Evolutionary conservation across 305 asterid species (phyloP).

Genomic region (Solanum aculeatissimum): DNA sequence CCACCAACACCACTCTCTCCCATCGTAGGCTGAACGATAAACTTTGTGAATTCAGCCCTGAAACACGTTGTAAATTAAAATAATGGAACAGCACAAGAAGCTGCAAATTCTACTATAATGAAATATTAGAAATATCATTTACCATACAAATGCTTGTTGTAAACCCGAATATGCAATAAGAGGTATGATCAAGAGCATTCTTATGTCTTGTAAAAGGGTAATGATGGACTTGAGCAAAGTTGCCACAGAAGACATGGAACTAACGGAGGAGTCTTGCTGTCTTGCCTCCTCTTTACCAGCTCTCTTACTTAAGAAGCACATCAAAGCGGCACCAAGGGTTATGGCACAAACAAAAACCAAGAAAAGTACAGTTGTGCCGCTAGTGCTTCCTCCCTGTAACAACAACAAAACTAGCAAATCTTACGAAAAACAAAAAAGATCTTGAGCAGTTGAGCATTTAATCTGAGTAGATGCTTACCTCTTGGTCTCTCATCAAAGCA

Average conservation of each 20-base stretch:
- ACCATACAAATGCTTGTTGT: conserved; percentile 94
- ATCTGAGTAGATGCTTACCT: conserved; percentile 28
- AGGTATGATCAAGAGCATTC: conserved; percentile 78
- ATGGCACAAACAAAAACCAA: conserved; percentile 61
- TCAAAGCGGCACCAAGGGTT: conserved; percentile 65
- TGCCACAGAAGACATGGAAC: conserved; percentile 42
- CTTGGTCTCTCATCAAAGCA: conserved; percentile 55
- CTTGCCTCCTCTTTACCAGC: conserved; percentile 41
- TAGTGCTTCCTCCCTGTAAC: conserved; percentile 74
- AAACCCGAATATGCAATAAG: conserved; percentile 85
- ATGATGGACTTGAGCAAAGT: conserved; percentile 43
- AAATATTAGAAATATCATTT: neutral
- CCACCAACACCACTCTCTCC: conserved; percentile 95
- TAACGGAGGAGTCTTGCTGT: conserved; percentile 24
- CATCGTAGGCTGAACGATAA: conserved; percentile 61
- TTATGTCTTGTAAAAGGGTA: conserved; percentile 46
- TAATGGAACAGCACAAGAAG: neutral
- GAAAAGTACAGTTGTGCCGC: conserved; percentile 71
- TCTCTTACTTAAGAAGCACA: conserved; percentile 81
- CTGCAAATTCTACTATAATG: neutral
- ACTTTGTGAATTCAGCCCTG: conserved; percentile 92
- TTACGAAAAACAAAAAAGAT: neutral
- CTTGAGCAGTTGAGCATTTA: neutral
- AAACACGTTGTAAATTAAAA: neutral
- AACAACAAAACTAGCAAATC: neutral